Percentiles rank a stretch among this genome's conserved stretches.
phyloP scores from a whole-genome alignment of 2,329 filamentous ascomycete species.

The Acrocalymma vagum region DNA sequence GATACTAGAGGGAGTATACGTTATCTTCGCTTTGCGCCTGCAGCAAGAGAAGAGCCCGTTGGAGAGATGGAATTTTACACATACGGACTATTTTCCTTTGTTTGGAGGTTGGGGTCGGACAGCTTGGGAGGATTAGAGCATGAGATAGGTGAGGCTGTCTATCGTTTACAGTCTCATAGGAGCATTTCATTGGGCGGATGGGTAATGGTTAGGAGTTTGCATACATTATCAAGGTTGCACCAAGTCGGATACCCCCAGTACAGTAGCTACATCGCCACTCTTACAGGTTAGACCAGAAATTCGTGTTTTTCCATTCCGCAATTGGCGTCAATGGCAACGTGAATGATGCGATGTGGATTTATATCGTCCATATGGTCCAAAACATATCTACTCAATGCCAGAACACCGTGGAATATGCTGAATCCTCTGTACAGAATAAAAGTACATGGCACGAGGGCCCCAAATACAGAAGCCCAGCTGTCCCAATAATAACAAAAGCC shows the following conservation, averaged over 20 bases:
- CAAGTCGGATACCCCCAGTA: conserved; percentile 22
- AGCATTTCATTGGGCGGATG: too few species aligned
- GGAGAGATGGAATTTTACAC: too few species aligned
- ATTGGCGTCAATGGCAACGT: too few species aligned
- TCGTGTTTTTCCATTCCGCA: too few species aligned
- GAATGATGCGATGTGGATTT: conserved; percentile 2
- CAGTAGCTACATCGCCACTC: conserved; percentile 5
- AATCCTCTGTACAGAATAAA: conserved; percentile 19
- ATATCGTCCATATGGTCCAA: conserved; percentile 14
- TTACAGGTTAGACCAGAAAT: conserved; percentile 9
- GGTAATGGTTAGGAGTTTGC: conserved; percentile 10
- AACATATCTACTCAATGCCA: conserved; percentile 10
- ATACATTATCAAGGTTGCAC: conserved; percentile 3
- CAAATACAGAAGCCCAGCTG: neutral
- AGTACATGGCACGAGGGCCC: conserved; percentile 18
- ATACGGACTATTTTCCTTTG: too few species aligned
- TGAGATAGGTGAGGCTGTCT: too few species aligned
- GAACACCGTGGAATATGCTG: conserved; percentile 21
- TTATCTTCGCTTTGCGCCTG: too few species aligned
- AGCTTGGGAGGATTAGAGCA: too few species aligned
- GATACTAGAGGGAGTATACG: neutral
- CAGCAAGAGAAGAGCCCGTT: too few species aligned
- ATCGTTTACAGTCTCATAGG: too few species aligned
- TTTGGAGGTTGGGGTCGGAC: too few species aligned
- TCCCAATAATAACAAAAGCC: neutral